These are phyloP conservation scores for Geotrichum klebahnii DNA, from an alignment of 1,139 yeast species.

Conservation along the genomic window DNA sequence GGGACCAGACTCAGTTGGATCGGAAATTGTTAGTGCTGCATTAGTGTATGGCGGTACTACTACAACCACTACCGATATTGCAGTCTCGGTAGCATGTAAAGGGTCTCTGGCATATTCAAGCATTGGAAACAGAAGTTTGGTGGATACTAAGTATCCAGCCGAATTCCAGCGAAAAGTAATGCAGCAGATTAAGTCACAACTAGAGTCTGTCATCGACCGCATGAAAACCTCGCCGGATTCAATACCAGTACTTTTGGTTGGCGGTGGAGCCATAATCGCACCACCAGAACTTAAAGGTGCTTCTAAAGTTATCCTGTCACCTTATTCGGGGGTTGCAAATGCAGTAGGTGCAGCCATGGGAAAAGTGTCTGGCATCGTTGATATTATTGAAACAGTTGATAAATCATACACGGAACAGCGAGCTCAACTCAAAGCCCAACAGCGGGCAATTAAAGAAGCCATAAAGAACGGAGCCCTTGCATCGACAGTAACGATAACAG, in stretches of 20 bases:
- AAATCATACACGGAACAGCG: constrained; percentile 11
- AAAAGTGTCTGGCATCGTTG: constrained; percentile 38
- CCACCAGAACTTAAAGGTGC: constrained; percentile 43
- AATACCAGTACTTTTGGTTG: constrained; percentile 44
- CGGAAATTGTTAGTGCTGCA: constrained; percentile 37
- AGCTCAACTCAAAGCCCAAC: constrained; percentile 36
- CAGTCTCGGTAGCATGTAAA: constrained; percentile 31
- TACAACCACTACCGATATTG: constrained; percentile 42
- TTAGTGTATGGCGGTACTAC: constrained; percentile 42
- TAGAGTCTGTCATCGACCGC: constrained; percentile 41
- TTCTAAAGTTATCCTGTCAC: constrained; percentile 42
- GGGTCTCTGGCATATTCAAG: constrained; percentile 18
- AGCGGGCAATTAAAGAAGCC: constrained; percentile 27
- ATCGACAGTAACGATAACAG: constrained; percentile 24
- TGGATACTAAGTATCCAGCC: constrained; percentile 26
- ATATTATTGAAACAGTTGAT: constrained; percentile 26
- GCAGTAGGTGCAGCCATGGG: constrained; percentile 50
- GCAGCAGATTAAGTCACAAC: constrained; percentile 33
- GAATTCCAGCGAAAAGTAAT: constrained; percentile 27
- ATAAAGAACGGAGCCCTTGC: constrained; percentile 24
- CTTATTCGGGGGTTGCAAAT: constrained; percentile 44
- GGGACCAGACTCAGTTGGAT: constrained; percentile 47
- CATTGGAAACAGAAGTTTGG: constrained; percentile 32
- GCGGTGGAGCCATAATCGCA: constrained; percentile 46
- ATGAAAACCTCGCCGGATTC: constrained; percentile 46